These are phyloP conservation scores for Sphagnurus paluster DNA, from an alignment of 1,284 basidiomycete genomes.

Conservation along the genomic window DNA sequence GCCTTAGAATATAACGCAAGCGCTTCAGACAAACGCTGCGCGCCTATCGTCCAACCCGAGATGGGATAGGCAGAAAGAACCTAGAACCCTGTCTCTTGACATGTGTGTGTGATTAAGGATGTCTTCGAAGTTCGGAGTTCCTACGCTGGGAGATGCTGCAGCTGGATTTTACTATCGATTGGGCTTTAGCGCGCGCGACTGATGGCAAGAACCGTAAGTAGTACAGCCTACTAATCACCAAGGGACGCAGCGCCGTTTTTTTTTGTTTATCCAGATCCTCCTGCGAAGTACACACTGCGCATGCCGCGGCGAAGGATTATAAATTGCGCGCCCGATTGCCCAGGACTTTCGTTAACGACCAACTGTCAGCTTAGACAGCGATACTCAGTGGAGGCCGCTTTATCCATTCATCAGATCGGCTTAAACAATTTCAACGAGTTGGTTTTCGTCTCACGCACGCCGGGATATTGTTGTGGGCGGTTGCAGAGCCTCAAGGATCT, in stretches of 20 bases:
- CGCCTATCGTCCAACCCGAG: not conserved
- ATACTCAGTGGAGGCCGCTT: not conserved
- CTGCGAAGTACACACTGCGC: too few species aligned
- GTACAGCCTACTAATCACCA: constrained; percentile 7
- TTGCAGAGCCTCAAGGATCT: too few species aligned
- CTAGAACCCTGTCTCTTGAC: constrained; percentile 3
- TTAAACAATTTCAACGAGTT: constrained; percentile 4
- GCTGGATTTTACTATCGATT: constrained; percentile 3
- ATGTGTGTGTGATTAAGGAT: constrained; percentile 4
- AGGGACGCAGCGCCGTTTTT: constrained; percentile 1
- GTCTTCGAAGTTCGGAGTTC: too few species aligned
- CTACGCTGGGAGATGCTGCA: constrained; percentile 6
- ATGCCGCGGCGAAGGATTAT: too few species aligned
- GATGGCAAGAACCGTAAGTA: constrained; percentile 1
- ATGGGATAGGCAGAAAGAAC: not conserved
- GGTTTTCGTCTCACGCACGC: constrained; percentile 1
- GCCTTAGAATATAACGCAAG: too few species aligned
- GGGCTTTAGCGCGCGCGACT: constrained; percentile 5
- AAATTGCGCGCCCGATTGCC: too few species aligned
- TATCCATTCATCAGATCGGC: constrained; percentile 6
- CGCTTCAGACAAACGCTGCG: not conserved
- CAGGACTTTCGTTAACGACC: not conserved
- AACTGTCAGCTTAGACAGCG: not conserved
- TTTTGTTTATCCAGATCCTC: not conserved
- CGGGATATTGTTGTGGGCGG: not conserved